Conservation (phyloP, 495 filamentous ascomycete species). For the Recurvomyces mirabilis region DNA sequence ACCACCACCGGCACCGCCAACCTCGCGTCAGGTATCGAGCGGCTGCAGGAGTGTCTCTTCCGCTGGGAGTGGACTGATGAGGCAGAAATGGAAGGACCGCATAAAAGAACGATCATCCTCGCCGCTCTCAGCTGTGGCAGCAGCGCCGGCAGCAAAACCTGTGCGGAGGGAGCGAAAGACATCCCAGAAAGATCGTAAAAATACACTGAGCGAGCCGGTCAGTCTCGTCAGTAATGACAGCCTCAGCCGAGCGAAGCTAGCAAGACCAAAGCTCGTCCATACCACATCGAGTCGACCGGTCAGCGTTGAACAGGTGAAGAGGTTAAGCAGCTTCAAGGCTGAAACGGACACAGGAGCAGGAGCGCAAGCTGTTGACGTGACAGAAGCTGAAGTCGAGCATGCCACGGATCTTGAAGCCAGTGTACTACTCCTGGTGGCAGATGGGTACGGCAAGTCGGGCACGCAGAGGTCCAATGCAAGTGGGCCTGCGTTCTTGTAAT, state of each 20-base stretch:
- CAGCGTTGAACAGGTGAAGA: conserved; percentile 13
- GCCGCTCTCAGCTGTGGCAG: conserved; percentile 3
- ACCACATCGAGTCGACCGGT: conserved; percentile 5
- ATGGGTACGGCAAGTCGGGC: not conserved
- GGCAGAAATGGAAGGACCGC: conserved; percentile 8
- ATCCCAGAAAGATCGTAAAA: not conserved
- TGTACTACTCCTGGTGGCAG: conserved; percentile 4
- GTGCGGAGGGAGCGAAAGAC: no score
- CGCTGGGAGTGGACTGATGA: not conserved
- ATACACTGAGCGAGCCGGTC: conserved; percentile 10
- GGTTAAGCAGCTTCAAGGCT: conserved; percentile 13
- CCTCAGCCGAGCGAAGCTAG: conserved; percentile 6
- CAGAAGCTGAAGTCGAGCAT: no score
- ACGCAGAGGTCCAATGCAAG: conserved; percentile 10
- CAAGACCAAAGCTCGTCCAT: conserved; percentile 11
- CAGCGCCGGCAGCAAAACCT: not conserved
- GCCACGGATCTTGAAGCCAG: conserved; percentile 15
- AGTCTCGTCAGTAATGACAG: conserved; percentile 15
- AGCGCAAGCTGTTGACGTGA: conserved; percentile 10
- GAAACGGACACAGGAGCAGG: conserved; percentile 6
- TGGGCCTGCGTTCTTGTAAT: conserved; percentile 17
- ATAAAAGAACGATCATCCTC: conserved; percentile 1
- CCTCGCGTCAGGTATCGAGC: conserved; percentile 12
- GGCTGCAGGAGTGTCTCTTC: not conserved
- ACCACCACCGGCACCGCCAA: conserved; percentile 15